Percentiles rank a stretch among this genome's conserved stretches.
These are phyloP conservation scores for Grosmannia huntii DNA, from an alignment of 2,329 filamentous ascomycete genomes.

Conservation along the genomic window DNA sequence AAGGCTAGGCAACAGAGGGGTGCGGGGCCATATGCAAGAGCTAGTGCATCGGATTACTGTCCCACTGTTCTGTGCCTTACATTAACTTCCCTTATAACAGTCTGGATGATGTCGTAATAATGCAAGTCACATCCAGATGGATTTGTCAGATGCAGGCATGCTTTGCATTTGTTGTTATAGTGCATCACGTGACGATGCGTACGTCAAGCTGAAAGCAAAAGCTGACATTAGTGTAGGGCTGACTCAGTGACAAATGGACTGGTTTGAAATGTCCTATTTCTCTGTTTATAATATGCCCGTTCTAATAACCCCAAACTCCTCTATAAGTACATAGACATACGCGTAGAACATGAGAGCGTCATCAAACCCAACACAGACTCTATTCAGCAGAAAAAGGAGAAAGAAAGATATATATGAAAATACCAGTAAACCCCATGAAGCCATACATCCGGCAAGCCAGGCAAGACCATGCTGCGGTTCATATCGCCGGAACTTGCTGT, in stretches of 20 bases:
- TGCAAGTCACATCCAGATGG: neutral
- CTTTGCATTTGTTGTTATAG: too few species aligned
- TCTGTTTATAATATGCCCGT: neutral
- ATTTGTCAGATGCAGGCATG: too few species aligned
- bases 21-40: neutral
- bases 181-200: too few species aligned
- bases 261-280: neutral
- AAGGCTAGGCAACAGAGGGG: neutral
- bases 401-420: neutral
- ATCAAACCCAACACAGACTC: neutral
- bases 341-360: neutral
- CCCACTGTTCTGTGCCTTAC: neutral
- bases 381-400: neutral
- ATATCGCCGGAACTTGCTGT: constrained; percentile 10
- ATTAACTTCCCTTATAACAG: too few species aligned
- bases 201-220: too few species aligned
- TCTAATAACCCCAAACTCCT: constrained; percentile 9
- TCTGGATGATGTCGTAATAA: too few species aligned
- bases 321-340: constrained; percentile 7
- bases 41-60: neutral
- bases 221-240: too few species aligned
- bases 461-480: neutral
- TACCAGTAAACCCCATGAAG: neutral
- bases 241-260: neutral
- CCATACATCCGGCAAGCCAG: neutral